Evolutionary conservation across 495 filamentous ascomycete species (phyloP).

Genomic region (Daldinia loculata): DNA sequence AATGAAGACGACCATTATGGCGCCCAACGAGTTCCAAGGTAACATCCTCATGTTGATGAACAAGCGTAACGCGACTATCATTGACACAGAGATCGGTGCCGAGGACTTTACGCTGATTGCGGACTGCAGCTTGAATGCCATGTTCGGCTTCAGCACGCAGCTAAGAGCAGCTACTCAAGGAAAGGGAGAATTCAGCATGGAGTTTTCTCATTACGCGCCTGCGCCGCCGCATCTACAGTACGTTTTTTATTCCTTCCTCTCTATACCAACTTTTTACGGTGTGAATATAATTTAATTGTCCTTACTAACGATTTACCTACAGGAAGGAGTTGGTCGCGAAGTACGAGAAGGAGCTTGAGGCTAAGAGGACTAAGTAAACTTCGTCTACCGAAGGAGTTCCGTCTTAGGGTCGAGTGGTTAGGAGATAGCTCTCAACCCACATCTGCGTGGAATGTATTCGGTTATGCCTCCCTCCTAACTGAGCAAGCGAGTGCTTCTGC

Average conservation of each 20-base stretch:
- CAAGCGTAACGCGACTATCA: slow-evolving; percentile 94
- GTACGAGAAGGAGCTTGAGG: slow-evolving; percentile 84
- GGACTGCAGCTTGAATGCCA: slow-evolving; percentile 90
- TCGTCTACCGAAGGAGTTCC: background rate
- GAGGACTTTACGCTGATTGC: slow-evolving; percentile 97
- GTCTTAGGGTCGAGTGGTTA: background rate
- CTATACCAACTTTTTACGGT: background rate
- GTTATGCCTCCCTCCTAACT: background rate
- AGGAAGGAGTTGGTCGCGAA: slow-evolving; percentile 89
- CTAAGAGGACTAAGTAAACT: slow-evolving; percentile 62
- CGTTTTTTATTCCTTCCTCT: slow-evolving; percentile 45
- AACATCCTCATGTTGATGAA: slow-evolving; percentile 94
- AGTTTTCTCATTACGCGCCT: slow-evolving; percentile 93
- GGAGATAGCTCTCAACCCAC: background rate
- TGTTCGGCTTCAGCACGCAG: slow-evolving; percentile 96
- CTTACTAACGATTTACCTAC: slow-evolving; percentile 29
- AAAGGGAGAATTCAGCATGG: slow-evolving; percentile 99
- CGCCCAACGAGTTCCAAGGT: slow-evolving; percentile 97
- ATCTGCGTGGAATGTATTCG: background rate
- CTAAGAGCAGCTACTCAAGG: slow-evolving; percentile 94
- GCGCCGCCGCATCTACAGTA: slow-evolving; percentile 91
- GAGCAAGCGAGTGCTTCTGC: background rate
- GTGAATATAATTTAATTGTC: slow-evolving; percentile 8
- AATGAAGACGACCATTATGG: slow-evolving; percentile 97
- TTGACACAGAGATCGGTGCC: slow-evolving; percentile 91